Percentiles rank a stretch among this genome's conserved stretches.
Evolutionary conservation across 768 basidiomycete genomes (phyloP).

Genomic region (Mycena capillaripes): DNA sequence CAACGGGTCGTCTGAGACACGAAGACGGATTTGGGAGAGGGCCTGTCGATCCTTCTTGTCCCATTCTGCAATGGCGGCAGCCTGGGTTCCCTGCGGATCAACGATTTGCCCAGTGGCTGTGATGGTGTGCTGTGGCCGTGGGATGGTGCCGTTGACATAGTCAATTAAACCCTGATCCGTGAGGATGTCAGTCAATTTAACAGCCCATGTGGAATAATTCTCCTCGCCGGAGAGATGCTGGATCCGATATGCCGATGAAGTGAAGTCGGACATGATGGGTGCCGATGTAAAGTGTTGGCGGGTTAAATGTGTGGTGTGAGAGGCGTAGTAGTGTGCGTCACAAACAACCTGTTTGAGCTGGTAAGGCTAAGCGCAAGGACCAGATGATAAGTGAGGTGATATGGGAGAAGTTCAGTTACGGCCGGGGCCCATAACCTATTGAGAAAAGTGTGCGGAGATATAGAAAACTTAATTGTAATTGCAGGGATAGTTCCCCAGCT

Average conservation of each 20-base stretch:
- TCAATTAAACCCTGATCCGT: slow-evolving; percentile 38
- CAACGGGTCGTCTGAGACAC: slow-evolving; percentile 13
- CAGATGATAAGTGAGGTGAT: too few species aligned
- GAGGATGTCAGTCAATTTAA: slow-evolving; percentile 39
- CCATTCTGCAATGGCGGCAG: neutral
- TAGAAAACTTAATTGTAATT: neutral
- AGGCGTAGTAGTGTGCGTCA: slow-evolving; percentile 25
- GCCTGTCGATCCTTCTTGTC: slow-evolving; percentile 46
- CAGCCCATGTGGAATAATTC: slow-evolving; percentile 38
- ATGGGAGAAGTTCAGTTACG: slow-evolving; percentile 12
- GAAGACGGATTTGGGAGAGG: slow-evolving; percentile 43
- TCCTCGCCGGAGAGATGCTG: slow-evolving; percentile 35
- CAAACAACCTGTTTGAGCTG: slow-evolving; percentile 22
- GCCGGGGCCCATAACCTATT: slow-evolving; percentile 24
- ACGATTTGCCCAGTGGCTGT: neutral
- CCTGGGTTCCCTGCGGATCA: slow-evolving; percentile 17
- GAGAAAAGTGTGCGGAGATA: neutral
- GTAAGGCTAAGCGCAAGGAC: neutral
- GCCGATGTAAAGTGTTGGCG: too few species aligned
- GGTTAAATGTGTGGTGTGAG: too few species aligned
- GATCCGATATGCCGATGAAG: slow-evolving; percentile 35
- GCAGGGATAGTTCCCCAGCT: neutral
- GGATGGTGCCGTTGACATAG: slow-evolving; percentile 14
- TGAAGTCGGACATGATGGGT: slow-evolving; percentile 33
- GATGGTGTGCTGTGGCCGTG: slow-evolving; percentile 5